Evolutionary conservation across 2,329 filamentous ascomycete genomes (phyloP).

Genomic region (Calonectria hongkongensis): DNA sequence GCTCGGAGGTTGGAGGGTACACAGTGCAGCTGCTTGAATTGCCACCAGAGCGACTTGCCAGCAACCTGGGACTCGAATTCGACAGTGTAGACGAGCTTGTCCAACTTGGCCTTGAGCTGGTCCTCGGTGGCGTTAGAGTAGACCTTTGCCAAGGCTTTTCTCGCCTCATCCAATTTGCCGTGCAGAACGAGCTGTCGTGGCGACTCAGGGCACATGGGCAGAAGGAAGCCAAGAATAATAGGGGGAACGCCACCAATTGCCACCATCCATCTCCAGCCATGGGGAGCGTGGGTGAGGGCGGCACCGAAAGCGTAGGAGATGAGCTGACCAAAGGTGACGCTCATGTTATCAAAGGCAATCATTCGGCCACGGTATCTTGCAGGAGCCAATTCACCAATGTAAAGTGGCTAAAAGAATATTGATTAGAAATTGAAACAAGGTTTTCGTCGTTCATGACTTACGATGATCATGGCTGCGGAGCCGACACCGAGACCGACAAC

Average conservation of each 20-base stretch:
- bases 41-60: conserved; percentile 61
- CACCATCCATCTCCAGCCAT: conserved; percentile 69
- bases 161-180: conserved; percentile 61
- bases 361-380: conserved; percentile 68
- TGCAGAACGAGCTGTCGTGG: conserved; percentile 66
- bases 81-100: conserved; percentile 59
- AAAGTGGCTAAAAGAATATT: conserved; percentile 48
- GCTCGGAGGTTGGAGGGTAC: conserved; percentile 65
- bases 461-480: conserved; percentile 66
- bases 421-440: not conserved
- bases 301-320: conserved; percentile 63
- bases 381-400: conserved; percentile 70
- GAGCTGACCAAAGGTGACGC: conserved; percentile 63
- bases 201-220: conserved; percentile 67
- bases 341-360: conserved; percentile 68
- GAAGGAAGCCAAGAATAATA: conserved; percentile 62
- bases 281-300: conserved; percentile 60
- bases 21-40: conserved; percentile 66
- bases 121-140: conserved; percentile 62
- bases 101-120: conserved; percentile 65
- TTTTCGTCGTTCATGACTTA: conserved; percentile 9
- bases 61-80: conserved; percentile 60
- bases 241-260: conserved; percentile 66
- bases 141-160: conserved; percentile 59
- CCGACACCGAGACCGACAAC: conserved; percentile 69